These are phyloP conservation scores for Ramaria rubella DNA, from an alignment of 768 basidiomycete genomes.

Conservation along the genomic window DNA sequence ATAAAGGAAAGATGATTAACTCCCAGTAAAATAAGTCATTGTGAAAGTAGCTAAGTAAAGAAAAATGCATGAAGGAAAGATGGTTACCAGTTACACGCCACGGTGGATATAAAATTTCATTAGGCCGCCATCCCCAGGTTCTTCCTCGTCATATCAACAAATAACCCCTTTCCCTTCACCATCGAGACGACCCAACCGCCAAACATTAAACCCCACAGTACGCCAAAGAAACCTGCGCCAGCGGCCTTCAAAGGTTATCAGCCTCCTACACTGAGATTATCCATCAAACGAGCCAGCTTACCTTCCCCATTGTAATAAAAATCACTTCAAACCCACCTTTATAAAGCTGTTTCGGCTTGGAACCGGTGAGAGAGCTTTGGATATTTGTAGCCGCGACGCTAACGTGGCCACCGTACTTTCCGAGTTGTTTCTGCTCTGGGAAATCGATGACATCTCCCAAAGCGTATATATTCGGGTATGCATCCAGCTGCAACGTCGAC, in stretches of 20 bases:
- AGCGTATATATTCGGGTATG: slow-evolving; percentile 53
- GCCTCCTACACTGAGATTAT: background rate
- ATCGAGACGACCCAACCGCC: background rate
- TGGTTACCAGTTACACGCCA: too few relatives aligned
- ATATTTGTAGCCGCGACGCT: slow-evolving; percentile 14
- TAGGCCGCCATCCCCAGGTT: too few relatives aligned
- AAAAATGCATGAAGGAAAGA: too few relatives aligned
- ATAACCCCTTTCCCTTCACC: background rate
- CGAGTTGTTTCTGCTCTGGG: slow-evolving; percentile 54
- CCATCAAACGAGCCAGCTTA: background rate
- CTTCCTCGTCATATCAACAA: background rate
- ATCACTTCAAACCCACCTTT: background rate
- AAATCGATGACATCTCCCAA: slow-evolving; percentile 60
- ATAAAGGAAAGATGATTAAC: too few relatives aligned
- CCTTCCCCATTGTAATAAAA: background rate
- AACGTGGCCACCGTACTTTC: slow-evolving; percentile 40
- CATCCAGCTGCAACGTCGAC: slow-evolving; percentile 50
- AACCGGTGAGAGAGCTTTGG: background rate
- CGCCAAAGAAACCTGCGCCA: background rate
- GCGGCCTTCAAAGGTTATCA: background rate
- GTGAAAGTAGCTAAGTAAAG: too few relatives aligned
- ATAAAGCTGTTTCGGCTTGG: background rate
- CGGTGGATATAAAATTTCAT: too few relatives aligned
- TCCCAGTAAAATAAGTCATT: too few relatives aligned
- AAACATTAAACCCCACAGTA: background rate